Evolutionary conservation across 106 monocot genomes (phyloP).

Genomic region (Apostasia ramifera): DNA sequence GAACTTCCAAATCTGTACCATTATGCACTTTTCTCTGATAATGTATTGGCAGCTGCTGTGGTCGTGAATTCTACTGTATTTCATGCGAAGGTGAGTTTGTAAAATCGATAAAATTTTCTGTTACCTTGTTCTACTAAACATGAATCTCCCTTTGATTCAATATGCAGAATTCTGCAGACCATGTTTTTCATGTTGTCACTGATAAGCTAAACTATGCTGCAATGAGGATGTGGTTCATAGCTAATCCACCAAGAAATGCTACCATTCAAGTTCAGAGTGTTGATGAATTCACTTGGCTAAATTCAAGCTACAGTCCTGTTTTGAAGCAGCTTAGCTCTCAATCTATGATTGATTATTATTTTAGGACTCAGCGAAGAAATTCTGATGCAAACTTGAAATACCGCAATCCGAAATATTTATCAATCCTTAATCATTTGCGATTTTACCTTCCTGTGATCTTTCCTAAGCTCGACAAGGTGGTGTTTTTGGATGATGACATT

Average conservation of each 20-base stretch:
- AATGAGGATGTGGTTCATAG: conserved; percentile 68
- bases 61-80: conserved; percentile 82
- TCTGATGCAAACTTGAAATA: conserved; percentile 45
- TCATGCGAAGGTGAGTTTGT: conserved; percentile 57
- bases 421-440: conserved; percentile 44
- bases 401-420: conserved; percentile 53
- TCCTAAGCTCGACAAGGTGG: conserved; percentile 51
- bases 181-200: conserved; percentile 65
- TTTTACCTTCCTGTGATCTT: conserved; percentile 54
- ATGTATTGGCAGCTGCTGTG: conserved; percentile 59
- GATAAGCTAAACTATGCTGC: conserved; percentile 61
- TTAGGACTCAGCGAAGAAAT: conserved; percentile 27
- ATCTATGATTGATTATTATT: conserved; percentile 57
- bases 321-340: conserved; percentile 39
- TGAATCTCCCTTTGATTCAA: not conserved
- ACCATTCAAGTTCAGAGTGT: conserved; percentile 56
- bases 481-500: conserved; percentile 56
- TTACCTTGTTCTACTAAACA: not conserved
- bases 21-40: conserved; percentile 82
- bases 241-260: conserved; percentile 53
- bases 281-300: conserved; percentile 62
- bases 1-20: conserved; percentile 63
- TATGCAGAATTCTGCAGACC: conserved; percentile 42
- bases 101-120: not conserved
- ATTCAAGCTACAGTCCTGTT: conserved; percentile 48